Conservation (phyloP, 192 early-diverging fungal species). For the Kappamyces sp. region DNA sequence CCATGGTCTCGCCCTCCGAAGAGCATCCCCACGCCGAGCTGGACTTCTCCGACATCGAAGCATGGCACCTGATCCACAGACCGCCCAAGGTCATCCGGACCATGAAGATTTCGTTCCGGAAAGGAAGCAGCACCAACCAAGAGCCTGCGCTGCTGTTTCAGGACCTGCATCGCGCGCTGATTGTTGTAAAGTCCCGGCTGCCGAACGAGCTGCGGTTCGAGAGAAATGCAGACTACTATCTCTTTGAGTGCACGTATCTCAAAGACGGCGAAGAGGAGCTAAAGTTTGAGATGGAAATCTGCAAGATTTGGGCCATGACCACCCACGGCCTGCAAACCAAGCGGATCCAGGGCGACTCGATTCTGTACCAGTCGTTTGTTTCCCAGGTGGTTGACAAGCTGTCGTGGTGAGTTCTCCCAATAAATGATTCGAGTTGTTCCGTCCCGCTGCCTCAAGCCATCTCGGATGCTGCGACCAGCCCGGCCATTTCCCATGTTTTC, state of each 20-base stretch:
- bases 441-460: no score
- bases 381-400: no score
- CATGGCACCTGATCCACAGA: background rate
- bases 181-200: conserved; percentile 22
- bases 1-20: background rate
- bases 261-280: conserved; percentile 24
- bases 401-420: no score
- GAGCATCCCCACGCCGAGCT: background rate
- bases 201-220: conserved; percentile 27
- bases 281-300: conserved; percentile 53
- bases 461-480: no score
- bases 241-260: conserved; percentile 40
- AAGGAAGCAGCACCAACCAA: no score
- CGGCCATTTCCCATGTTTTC: no score
- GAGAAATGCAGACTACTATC: conserved; percentile 38
- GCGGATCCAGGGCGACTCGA: conserved; percentile 3
- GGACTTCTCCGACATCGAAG: background rate
- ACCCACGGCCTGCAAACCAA: conserved; percentile 1
- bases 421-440: no score
- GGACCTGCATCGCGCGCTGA: conserved; percentile 47
- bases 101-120: no score
- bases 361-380: no score
- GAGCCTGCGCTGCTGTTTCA: conserved; percentile 43
- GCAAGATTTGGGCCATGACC: conserved; percentile 45
- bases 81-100: conserved; percentile 10